Conservation (phyloP, 768 basidiomycete genomes). For the Lenzites betulinus region DNA sequence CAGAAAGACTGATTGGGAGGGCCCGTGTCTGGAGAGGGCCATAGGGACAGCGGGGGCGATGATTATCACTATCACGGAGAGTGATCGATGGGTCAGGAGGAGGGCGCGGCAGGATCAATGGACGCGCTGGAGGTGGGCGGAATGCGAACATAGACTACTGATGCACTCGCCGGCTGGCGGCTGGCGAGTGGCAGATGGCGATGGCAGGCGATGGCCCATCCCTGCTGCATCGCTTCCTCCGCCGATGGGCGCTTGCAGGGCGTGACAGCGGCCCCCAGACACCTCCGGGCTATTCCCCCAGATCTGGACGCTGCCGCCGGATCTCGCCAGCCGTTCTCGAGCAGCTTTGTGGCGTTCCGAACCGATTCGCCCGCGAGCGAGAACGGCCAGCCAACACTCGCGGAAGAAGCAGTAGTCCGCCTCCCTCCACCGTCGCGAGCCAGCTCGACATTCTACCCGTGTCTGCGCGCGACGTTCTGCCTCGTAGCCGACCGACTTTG, state of each 20-base stretch:
- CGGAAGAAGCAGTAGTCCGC: constrained; percentile 26
- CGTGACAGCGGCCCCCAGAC: constrained; percentile 23
- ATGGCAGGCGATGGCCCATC: no score
- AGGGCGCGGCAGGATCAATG: constrained; percentile 11
- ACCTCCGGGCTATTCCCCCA: constrained; percentile 23
- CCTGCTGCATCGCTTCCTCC: constrained; percentile 20
- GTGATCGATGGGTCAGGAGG: constrained; percentile 16
- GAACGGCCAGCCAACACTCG: constrained; percentile 15
- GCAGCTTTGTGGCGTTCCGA: constrained; percentile 30
- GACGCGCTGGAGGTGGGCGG: constrained; percentile 11
- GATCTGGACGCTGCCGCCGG: neutral
- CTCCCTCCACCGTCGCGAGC: constrained; percentile 10
- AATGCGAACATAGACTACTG: constrained; percentile 6
- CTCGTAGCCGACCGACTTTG: neutral
- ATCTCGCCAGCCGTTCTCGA: constrained; percentile 21
- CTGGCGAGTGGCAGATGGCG: neutral
- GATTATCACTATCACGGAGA: constrained; percentile 9
- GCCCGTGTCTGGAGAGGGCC: neutral
- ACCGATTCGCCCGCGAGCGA: constrained; percentile 16
- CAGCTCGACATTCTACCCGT: neutral
- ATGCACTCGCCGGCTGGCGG: constrained; percentile 5
- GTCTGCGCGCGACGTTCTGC: neutral
- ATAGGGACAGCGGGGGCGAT: constrained; percentile 7
- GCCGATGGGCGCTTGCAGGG: constrained; percentile 23
- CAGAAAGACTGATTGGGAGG: constrained; percentile 16